These are phyloP conservation scores for Hymenoscyphus linearis DNA, from an alignment of 2,329 filamentous ascomycete species.

Conservation along the genomic window DNA sequence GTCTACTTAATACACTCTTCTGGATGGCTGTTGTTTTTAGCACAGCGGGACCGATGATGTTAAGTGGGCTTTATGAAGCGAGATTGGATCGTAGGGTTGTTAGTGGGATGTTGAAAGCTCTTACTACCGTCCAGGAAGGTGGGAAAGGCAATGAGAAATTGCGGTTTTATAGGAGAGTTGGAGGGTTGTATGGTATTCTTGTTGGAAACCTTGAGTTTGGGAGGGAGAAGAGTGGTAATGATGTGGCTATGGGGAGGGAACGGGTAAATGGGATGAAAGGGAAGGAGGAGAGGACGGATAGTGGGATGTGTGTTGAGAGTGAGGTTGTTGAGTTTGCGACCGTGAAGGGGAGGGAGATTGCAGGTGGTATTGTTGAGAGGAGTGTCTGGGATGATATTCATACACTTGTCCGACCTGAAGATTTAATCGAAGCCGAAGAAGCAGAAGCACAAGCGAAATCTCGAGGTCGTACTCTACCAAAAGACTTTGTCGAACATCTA, in stretches of 20 bases:
- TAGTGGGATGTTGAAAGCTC: not conserved
- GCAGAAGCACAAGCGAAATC: not conserved
- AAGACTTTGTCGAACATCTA: not conserved
- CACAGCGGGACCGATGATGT: conserved; percentile 13
- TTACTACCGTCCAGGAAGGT: not conserved
- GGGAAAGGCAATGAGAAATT: not conserved
- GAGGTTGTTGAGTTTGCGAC: not conserved
- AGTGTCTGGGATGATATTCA: conserved; percentile 2
- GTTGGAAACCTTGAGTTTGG: conserved; percentile 13
- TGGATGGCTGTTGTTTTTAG: conserved; percentile 13
- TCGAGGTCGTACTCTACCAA: not conserved
- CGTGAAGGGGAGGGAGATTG: not conserved
- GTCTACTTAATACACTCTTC: conserved; percentile 9
- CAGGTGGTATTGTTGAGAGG: not conserved
- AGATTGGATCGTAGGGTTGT: conserved; percentile 11
- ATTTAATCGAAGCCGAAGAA: not conserved
- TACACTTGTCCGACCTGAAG: not conserved
- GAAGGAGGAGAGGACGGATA: not conserved
- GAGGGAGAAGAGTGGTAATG: not conserved
- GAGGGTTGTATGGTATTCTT: conserved; percentile 11
- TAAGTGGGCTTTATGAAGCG: conserved; percentile 17
- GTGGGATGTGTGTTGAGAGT: not conserved
- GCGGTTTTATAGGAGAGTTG: conserved; percentile 7
- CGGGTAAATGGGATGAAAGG: not conserved
- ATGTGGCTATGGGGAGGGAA: no score